Evolutionary conservation across 2,329 filamentous ascomycete genomes (phyloP).

Genomic region (Thielaviopsis punctulata): DNA sequence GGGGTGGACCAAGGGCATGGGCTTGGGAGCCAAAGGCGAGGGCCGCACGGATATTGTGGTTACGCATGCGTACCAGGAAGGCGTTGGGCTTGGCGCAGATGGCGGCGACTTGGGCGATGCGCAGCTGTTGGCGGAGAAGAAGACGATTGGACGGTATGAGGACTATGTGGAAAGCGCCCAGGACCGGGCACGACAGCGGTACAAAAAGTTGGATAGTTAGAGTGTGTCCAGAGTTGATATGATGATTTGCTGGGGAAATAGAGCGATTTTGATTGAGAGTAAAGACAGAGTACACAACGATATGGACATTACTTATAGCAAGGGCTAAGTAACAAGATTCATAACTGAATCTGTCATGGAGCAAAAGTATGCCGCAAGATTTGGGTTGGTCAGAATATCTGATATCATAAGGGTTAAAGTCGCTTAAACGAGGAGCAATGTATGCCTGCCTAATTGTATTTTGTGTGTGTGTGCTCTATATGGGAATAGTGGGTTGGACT

Average conservation of each 20-base stretch:
- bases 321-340: no score
- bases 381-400: no score
- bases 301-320: no score
- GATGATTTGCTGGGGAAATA: background rate
- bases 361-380: no score
- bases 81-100: slow-evolving; percentile 52
- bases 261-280: no score
- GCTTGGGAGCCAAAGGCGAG: slow-evolving; percentile 44
- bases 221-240: slow-evolving; percentile 7
- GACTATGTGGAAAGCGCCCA: slow-evolving; percentile 48
- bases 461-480: no score
- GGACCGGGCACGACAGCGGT: slow-evolving; percentile 49
- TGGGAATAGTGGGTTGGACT: no score
- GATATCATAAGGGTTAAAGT: no score
- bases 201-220: slow-evolving; percentile 38
- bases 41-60: slow-evolving; percentile 48
- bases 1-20: slow-evolving; percentile 50
- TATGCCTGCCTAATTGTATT: no score
- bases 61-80: slow-evolving; percentile 47
- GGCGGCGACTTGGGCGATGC: slow-evolving; percentile 55
- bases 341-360: no score
- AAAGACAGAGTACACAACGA: no score
- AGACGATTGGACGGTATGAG: slow-evolving; percentile 41
- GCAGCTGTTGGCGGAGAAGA: slow-evolving; percentile 41
- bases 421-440: no score